These are phyloP conservation scores for Penicillium bovifimosum DNA, from an alignment of 495 filamentous ascomycete species.

Conservation along the genomic window DNA sequence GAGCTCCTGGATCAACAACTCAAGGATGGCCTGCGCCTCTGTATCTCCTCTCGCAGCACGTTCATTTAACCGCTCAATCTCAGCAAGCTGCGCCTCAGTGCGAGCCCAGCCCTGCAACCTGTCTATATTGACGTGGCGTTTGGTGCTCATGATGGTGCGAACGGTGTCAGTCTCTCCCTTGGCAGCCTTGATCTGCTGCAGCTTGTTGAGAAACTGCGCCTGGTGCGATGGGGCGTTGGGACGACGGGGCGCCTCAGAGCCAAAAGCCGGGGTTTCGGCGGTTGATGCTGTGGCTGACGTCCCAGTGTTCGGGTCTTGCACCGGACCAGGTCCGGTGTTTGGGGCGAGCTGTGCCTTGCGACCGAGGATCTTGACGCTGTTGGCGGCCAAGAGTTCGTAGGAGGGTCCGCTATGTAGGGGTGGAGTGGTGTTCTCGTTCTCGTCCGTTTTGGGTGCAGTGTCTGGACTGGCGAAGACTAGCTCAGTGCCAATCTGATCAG, in stretches of 20 bases:
- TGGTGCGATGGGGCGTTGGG: constrained; percentile 29
- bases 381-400: constrained; percentile 59
- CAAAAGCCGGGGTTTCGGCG: not conserved
- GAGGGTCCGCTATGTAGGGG: constrained; percentile 37
- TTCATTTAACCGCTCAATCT: constrained; percentile 31
- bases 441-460: constrained; percentile 23
- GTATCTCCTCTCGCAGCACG: constrained; percentile 31
- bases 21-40: constrained; percentile 29
- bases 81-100: constrained; percentile 37
- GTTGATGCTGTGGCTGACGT: not conserved
- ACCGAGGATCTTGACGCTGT: constrained; percentile 45
- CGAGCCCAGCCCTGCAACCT: constrained; percentile 35
- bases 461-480: constrained; percentile 58
- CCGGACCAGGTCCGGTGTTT: constrained; percentile 16
- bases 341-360: constrained; percentile 40
- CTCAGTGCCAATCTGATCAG: constrained; percentile 72
- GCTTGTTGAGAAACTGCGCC: constrained; percentile 38
- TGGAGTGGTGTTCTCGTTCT: constrained; percentile 33
- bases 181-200: constrained; percentile 36
- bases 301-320: not conserved
- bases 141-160: constrained; percentile 29
- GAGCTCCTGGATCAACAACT: constrained; percentile 17
- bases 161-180: constrained; percentile 45
- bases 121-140: constrained; percentile 27
- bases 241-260: constrained; percentile 11